phyloP scores from a whole-genome alignment of 2,329 filamentous ascomycete species.

The Cordyceps sp. region DNA sequence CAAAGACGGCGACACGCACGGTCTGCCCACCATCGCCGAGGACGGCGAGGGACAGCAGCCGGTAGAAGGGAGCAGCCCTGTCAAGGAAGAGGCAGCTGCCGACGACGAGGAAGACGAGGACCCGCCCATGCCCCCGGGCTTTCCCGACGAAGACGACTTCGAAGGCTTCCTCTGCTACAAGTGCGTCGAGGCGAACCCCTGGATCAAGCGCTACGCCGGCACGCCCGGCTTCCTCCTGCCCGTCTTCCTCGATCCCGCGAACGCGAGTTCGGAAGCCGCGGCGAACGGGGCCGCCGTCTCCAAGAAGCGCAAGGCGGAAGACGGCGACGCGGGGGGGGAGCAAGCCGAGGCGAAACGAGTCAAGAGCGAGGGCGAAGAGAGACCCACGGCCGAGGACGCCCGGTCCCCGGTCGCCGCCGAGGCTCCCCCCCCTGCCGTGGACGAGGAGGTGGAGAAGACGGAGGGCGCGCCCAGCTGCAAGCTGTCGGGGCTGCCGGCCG shows the following conservation, averaged over 20 bases:
- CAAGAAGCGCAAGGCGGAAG: conserved; percentile 53
- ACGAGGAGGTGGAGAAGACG: no score
- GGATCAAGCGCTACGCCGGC: conserved; percentile 81
- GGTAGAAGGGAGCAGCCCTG: no score
- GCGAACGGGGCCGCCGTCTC: conserved; percentile 8
- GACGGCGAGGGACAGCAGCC: conserved; percentile 21
- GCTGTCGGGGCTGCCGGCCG: conserved; percentile 36
- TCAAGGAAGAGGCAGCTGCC: conserved; percentile 10
- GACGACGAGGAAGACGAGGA: conserved; percentile 35
- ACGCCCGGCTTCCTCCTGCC: conserved; percentile 63
- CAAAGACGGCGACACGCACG: no score
- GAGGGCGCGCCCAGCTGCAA: conserved; percentile 47
- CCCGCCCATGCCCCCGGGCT: conserved; percentile 62
- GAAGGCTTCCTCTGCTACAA: conserved; percentile 89
- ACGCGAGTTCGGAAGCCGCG: neutral
- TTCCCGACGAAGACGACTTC: conserved; percentile 79
- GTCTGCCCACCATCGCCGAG: conserved; percentile 33
- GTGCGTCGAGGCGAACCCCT: conserved; percentile 72
- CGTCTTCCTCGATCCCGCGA: conserved; percentile 32
- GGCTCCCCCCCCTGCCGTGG: no score
- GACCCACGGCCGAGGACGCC: neutral
- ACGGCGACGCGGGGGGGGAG: conserved; percentile 25
- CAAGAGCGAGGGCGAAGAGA: conserved; percentile 26
- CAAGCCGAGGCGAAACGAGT: conserved; percentile 30
- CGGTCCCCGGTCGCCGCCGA: conserved; percentile 2